Evolutionary conservation across 2,329 filamentous ascomycete genomes (phyloP), one percentile per base, ranked within the genome.

Genomic region (Trichoderma sp.): DNA sequence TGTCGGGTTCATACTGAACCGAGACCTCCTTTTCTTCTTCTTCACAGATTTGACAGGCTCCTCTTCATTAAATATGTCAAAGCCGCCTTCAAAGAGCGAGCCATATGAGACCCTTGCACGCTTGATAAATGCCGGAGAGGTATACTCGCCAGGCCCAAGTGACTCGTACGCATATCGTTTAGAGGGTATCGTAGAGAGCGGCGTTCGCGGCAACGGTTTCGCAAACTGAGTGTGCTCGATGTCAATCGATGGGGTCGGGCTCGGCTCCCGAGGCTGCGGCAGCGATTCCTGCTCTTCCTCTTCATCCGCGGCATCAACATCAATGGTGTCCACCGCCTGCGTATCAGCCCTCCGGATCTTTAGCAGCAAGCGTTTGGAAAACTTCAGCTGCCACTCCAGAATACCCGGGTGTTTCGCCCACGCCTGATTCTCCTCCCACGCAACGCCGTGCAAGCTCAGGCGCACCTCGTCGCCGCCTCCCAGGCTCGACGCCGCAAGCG

Each of bases 61-160:
- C 7, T 59, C 73, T 88, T 89, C 76, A 72, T 93, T 90, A 15
- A 95, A 91, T 4, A 90, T 87, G 76, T 94, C 90, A 73, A 89
- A 86, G 1, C 85, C 86, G 5, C 86, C 86, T 74, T 92, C 88
- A 65, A 91, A 88, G 0, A 92, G 81, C 0, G 89, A 88, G 1
- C 91, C 91, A 70, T 91, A 91, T 0, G 92, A 94, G 4, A 92
- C 83, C 70, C 92, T 86, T 15, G 88, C 87, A 68, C 91, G 87
- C 79, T 92, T 95, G 23, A 93, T 82, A 75, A 97, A 97, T 0
- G 93, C 93, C 0, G 94, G 94, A 3, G 94, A 97, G 5, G 88
- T 85, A 82, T 90, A 96, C 75, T 91, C 88, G 20, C 85, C 82
- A 58, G 83, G 76, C 9, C 83, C 83, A 59, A 83, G 75, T 3